Evolutionary conservation across 345 rosid species (phyloP).

Genomic region (Combretum micranthum): DNA sequence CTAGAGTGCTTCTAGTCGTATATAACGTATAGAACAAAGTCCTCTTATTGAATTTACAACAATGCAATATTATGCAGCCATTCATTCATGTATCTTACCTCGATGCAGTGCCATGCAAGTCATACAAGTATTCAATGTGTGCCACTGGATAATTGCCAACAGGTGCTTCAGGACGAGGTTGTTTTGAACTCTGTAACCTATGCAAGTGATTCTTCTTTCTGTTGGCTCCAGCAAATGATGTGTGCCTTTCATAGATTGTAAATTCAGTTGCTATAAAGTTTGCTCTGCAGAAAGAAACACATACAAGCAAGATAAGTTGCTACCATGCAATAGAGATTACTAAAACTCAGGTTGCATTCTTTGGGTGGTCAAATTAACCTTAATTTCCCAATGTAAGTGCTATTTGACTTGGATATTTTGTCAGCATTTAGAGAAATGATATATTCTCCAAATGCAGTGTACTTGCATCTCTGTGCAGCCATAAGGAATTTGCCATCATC

Average conservation of each 20-base stretch:
- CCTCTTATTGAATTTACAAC: no score
- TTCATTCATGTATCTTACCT: conserved; percentile 37
- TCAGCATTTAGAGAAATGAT: conserved; percentile 60
- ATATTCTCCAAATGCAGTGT: conserved; percentile 86
- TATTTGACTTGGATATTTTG: conserved; percentile 69
- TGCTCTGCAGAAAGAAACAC: conserved; percentile 41
- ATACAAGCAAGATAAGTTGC: background rate
- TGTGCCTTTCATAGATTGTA: conserved; percentile 74
- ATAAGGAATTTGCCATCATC: conserved; percentile 97
- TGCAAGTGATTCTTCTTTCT: conserved; percentile 58
- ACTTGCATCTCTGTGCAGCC: conserved; percentile 68
- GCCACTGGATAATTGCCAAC: conserved; percentile 70
- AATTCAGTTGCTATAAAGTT: conserved; percentile 95
- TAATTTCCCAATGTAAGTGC: conserved; percentile 74
- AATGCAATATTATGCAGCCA: no score
- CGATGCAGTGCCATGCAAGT: conserved; percentile 79
- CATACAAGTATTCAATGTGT: conserved; percentile 50
- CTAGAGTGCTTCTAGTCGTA: no score
- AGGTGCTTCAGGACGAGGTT: conserved; percentile 66
- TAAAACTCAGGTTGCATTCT: no score
- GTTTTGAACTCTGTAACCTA: conserved; percentile 56
- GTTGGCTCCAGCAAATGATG: conserved; percentile 49
- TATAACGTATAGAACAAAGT: no score
- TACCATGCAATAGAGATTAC: no score
- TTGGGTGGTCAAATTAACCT: conserved; percentile 28